A percentile compares a stretch with the other conserved stretches of the same genome.
Evolutionary conservation across 2,329 filamentous ascomycete genomes (phyloP).

Genomic region (Colletotrichum navitas): DNA sequence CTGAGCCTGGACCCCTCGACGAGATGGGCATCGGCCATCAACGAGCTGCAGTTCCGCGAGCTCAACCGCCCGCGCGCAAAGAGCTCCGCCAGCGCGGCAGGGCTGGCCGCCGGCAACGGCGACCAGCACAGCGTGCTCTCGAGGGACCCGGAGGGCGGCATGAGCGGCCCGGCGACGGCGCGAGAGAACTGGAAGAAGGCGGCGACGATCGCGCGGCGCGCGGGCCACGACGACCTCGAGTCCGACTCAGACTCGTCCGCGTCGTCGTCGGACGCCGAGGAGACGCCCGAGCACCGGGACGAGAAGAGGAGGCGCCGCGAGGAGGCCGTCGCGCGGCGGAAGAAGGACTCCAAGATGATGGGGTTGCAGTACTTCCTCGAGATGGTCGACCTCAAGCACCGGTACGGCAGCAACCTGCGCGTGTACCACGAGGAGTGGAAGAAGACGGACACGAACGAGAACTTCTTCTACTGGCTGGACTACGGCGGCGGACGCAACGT

Average conservation of each 20-base stretch:
- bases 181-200: slow-evolving; percentile 82
- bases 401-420: slow-evolving; percentile 86
- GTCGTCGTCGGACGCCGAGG: slow-evolving; percentile 48
- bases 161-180: slow-evolving; percentile 56
- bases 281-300: slow-evolving; percentile 54
- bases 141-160: slow-evolving; percentile 31
- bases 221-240: slow-evolving; percentile 75
- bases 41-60: slow-evolving; percentile 68
- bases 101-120: slow-evolving; percentile 30
- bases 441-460: slow-evolving; percentile 79
- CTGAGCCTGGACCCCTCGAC: slow-evolving; percentile 76
- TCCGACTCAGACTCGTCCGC: slow-evolving; percentile 55
- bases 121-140: slow-evolving; percentile 35
- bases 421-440: slow-evolving; percentile 91
- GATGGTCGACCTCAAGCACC: slow-evolving; percentile 88
- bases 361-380: slow-evolving; percentile 87
- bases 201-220: slow-evolving; percentile 77
- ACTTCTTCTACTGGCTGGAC: slow-evolving; percentile 96
- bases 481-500: slow-evolving; percentile 79
- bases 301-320: slow-evolving; percentile 55
- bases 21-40: slow-evolving; percentile 77
- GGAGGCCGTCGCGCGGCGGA: slow-evolving; percentile 67
- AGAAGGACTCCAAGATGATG: slow-evolving; percentile 81
- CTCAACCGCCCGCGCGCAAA: slow-evolving; percentile 60
- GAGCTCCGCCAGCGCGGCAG: slow-evolving; percentile 45